These are phyloP conservation scores for Dillenia suffruticosa DNA, from an alignment of 164 flowering plant genomes.

Conservation along the genomic window DNA sequence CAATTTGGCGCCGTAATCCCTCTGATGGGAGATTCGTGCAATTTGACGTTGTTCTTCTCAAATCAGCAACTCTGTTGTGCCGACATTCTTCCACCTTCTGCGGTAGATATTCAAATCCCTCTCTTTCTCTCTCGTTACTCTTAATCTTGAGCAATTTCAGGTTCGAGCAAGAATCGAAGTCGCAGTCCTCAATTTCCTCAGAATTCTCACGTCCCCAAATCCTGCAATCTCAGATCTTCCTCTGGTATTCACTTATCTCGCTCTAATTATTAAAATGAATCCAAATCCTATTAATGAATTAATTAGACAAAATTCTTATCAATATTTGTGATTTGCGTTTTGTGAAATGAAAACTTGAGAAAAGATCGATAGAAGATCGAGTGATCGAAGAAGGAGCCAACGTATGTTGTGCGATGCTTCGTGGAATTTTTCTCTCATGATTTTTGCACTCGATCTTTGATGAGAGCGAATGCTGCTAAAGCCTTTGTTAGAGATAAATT, in stretches of 20 bases:
- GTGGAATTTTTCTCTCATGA: conserved; percentile 65
- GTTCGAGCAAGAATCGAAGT: conserved; percentile 87
- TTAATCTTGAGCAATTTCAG: conserved; percentile 24
- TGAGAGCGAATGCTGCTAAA: conserved; percentile 57
- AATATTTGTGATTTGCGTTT: neutral
- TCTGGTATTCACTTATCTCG: conserved; percentile 35
- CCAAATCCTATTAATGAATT: neutral
- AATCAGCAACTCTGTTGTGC: conserved; percentile 78
- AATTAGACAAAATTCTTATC: neutral
- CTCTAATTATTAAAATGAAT: too few relatives aligned
- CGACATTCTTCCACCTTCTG: conserved; percentile 62
- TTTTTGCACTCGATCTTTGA: conserved; percentile 59
- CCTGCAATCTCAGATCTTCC: conserved; percentile 76
- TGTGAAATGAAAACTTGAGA: neutral
- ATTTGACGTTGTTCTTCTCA: conserved; percentile 60
- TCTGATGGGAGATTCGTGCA: conserved; percentile 30
- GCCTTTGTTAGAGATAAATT: conserved; percentile 74
- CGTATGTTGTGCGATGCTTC: conserved; percentile 58
- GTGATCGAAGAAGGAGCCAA: conserved; percentile 50
- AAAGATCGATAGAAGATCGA: conserved; percentile 56
- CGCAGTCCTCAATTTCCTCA: conserved; percentile 74
- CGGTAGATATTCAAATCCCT: conserved; percentile 28
- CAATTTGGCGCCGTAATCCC: too few relatives aligned
- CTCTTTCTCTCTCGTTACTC: neutral
- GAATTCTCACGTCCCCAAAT: conserved; percentile 46